phyloP scores from a whole-genome alignment of 2,329 filamentous ascomycete species.

The Talaromyces islandicus region DNA sequence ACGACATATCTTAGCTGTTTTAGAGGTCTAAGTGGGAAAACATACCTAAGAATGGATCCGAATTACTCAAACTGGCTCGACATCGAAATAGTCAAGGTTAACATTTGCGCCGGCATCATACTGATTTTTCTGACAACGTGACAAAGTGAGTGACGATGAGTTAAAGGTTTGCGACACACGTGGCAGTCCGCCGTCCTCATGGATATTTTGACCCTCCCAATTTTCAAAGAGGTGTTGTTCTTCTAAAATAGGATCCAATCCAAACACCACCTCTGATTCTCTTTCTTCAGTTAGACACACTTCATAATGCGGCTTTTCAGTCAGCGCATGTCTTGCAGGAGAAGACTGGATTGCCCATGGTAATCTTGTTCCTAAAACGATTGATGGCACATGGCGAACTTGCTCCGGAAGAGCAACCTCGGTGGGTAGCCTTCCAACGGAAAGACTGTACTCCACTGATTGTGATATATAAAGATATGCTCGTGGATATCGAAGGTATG shows the following conservation, averaged over 20 bases:
- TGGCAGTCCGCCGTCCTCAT: not conserved
- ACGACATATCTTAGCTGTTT: not conserved
- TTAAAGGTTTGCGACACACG: not conserved
- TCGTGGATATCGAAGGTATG: constrained; percentile 18
- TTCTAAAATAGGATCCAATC: not conserved
- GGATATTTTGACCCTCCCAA: not conserved
- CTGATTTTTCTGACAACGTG: not conserved
- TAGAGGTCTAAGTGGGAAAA: not conserved
- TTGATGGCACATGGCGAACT: constrained; percentile 15
- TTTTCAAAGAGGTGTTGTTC: not conserved
- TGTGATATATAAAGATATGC: constrained; percentile 23
- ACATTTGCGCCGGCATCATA: not conserved
- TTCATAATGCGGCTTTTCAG: not conserved
- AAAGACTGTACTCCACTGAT: constrained; percentile 19
- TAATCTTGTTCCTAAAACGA: constrained; percentile 13
- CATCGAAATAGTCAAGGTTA: not conserved
- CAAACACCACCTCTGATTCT: not conserved
- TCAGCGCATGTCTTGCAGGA: not conserved
- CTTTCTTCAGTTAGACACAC: not conserved
- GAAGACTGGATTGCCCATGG: constrained; percentile 15
- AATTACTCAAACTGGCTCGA: not conserved
- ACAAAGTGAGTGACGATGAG: not conserved
- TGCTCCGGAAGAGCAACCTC: constrained; percentile 16
- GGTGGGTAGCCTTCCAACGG: constrained; percentile 17
- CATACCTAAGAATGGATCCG: not conserved